These are phyloP conservation scores for Aspergillus ustus DNA, from an alignment of 2,329 filamentous ascomycete species.

Conservation along the genomic window DNA sequence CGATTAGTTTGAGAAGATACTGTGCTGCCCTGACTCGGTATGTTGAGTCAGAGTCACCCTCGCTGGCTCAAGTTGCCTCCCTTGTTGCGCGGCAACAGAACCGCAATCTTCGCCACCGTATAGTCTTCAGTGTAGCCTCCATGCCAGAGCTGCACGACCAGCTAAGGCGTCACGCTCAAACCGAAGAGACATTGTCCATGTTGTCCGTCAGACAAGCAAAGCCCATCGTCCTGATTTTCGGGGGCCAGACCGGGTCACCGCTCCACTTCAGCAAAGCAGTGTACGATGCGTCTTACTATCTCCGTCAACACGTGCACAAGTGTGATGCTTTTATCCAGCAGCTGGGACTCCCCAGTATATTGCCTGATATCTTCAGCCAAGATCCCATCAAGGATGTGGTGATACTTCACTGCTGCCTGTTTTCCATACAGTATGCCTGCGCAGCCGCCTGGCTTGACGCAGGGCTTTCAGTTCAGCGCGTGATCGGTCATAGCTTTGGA, in stretches of 20 bases:
- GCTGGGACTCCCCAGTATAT: constrained; percentile 39
- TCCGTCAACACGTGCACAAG: constrained; percentile 35
- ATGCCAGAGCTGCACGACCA: neutral
- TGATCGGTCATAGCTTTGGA: constrained; percentile 48
- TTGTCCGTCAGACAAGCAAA: neutral
- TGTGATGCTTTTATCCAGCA: neutral
- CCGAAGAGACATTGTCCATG: neutral
- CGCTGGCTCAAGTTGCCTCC: constrained; percentile 1
- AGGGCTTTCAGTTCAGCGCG: constrained; percentile 36
- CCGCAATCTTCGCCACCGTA: neutral
- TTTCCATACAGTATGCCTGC: constrained; percentile 45
- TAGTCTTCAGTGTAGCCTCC: neutral
- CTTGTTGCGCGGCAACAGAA: constrained; percentile 3
- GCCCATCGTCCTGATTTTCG: constrained; percentile 15
- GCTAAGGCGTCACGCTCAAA: neutral
- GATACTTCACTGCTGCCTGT: constrained; percentile 42
- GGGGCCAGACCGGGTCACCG: neutral
- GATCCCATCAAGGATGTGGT: constrained; percentile 24
- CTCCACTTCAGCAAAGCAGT: neutral
- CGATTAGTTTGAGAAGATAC: neutral
- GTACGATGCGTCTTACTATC: neutral
- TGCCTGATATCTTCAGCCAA: constrained; percentile 36
- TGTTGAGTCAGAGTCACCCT: neutral
- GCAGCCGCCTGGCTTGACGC: constrained; percentile 45
- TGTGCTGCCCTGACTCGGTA: neutral